Percentiles rank a stretch among this genome's conserved stretches.
These are phyloP conservation scores for Eurotiales sp. DNA, from an alignment of 2,329 filamentous ascomycete species.

Conservation along the genomic window DNA sequence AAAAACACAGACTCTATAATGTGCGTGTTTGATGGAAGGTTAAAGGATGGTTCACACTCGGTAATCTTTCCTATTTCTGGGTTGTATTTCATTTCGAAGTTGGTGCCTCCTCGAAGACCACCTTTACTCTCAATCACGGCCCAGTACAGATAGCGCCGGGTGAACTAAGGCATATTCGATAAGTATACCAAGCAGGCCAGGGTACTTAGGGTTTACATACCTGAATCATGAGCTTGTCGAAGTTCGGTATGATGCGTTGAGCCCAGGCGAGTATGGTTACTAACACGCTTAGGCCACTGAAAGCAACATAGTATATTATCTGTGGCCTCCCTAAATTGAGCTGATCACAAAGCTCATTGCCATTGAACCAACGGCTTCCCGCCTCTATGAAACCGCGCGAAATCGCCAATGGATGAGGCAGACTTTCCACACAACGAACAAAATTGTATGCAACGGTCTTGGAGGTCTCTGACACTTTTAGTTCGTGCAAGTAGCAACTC, in stretches of 20 bases:
- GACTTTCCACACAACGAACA: constrained; percentile 32
- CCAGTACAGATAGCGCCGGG: constrained; percentile 22
- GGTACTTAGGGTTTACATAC: constrained; percentile 16
- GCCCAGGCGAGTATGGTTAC: constrained; percentile 24
- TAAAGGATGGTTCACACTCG: not conserved
- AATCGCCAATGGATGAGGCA: constrained; percentile 32
- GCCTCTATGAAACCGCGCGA: constrained; percentile 35
- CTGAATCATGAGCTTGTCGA: constrained; percentile 24
- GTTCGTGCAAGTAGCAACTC: constrained; percentile 28
- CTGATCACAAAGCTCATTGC: constrained; percentile 34
- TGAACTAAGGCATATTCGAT: constrained; percentile 4
- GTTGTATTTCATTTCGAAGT: constrained; percentile 33
- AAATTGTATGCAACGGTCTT: constrained; percentile 37
- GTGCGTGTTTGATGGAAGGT: not conserved
- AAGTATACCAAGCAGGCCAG: not conserved
- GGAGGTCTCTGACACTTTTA: constrained; percentile 32
- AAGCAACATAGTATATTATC: constrained; percentile 16
- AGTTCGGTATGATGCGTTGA: constrained; percentile 23
- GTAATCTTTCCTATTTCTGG: constrained; percentile 18
- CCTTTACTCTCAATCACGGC: constrained; percentile 29
- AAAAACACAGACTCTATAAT: constrained; percentile 1
- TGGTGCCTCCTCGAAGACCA: constrained; percentile 18
- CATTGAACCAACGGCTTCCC: constrained; percentile 38
- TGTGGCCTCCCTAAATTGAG: constrained; percentile 32
- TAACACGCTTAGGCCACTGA: constrained; percentile 26